These are phyloP conservation scores for Globisporangium barbulae DNA, from an alignment of 352 stramenopile species.

Conservation along the genomic window DNA sequence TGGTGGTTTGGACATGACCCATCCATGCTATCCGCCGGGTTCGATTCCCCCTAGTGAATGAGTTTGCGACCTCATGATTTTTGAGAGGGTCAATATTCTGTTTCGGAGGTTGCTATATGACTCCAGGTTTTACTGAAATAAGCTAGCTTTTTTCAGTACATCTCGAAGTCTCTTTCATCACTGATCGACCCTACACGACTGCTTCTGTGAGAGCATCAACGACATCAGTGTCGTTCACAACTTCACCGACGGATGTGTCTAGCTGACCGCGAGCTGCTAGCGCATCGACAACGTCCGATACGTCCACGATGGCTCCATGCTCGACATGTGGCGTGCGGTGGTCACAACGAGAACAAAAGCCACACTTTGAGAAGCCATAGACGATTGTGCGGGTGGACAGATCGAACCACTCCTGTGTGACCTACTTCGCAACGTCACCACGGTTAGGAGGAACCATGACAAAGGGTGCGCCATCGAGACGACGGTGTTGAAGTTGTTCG, in stretches of 20 bases:
- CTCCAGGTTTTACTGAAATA: conserved; percentile 1
- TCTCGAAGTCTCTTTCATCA: conserved; percentile 3
- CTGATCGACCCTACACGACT: conserved; percentile 10
- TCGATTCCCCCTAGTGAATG: background rate
- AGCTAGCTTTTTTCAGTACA: conserved; percentile 2
- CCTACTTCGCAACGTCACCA: background rate
- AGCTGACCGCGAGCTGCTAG: background rate
- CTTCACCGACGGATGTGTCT: conserved; percentile 1
- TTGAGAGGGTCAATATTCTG: conserved; percentile 1
- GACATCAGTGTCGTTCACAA: background rate
- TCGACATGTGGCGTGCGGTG: background rate
- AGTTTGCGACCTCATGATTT: conserved; percentile 4
- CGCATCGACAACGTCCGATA: background rate
- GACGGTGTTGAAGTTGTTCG: background rate
- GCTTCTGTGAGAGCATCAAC: conserved; percentile 9
- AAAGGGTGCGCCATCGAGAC: background rate
- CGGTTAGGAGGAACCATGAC: conserved; percentile 3
- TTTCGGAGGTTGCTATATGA: conserved; percentile 1
- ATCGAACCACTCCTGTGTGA: conserved; percentile 3
- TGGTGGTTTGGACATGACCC: conserved; percentile 2
- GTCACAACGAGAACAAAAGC: conserved; percentile 7
- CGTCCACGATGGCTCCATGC: background rate
- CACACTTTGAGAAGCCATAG: background rate
- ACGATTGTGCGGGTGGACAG: background rate
- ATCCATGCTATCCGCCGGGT: conserved; percentile 1